Conservation (phyloP, 345 rosid species). For the Eucalyptus pauciflora region DNA sequence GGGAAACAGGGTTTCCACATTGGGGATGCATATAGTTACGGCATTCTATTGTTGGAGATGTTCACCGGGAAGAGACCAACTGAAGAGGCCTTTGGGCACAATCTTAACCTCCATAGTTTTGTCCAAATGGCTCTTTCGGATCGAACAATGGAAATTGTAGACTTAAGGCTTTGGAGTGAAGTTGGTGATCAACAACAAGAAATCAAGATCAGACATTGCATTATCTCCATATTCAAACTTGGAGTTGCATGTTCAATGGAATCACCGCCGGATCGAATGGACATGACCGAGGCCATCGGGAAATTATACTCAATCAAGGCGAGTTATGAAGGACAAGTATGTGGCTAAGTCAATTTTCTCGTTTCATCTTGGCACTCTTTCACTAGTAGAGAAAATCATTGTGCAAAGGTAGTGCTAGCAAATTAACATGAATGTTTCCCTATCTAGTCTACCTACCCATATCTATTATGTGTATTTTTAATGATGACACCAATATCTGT, state of each 20-base stretch:
- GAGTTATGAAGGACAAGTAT: too few species aligned
- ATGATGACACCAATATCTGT: neutral
- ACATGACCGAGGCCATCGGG: rapidly evolving
- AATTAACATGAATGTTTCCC: too few species aligned
- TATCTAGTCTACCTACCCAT: neutral
- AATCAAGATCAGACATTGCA: neutral
- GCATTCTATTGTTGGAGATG: neutral
- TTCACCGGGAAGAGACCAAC: neutral
- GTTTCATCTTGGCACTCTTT: too few species aligned
- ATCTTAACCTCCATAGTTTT: neutral
- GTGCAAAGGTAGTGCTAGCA: too few species aligned
- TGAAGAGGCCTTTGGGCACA: neutral
- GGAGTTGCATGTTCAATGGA: neutral
- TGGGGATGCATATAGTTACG: neutral
- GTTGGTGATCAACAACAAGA: neutral
- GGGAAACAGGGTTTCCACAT: neutral
- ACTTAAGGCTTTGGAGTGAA: neutral
- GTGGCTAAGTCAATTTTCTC: too few species aligned
- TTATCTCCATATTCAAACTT: neutral
- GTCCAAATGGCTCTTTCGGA: neutral
- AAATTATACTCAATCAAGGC: too few species aligned
- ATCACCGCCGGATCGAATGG: neutral
- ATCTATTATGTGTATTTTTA: neutral
- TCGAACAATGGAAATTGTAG: neutral
- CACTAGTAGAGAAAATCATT: neutral